These are phyloP conservation scores for Trypethelium eluteriae DNA, from an alignment of 495 filamentous ascomycete genomes.

Conservation along the genomic window DNA sequence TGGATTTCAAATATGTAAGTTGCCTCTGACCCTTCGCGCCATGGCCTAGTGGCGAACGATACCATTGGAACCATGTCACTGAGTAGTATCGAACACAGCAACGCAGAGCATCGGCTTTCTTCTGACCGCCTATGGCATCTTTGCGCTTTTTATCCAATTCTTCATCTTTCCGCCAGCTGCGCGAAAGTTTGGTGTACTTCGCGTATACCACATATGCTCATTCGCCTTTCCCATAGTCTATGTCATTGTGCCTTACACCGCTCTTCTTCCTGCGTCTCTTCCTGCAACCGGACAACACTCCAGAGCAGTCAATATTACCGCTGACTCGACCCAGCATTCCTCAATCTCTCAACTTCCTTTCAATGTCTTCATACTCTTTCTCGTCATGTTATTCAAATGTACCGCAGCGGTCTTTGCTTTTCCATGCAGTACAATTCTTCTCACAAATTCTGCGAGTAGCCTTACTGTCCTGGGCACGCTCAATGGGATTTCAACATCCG, in stretches of 20 bases:
- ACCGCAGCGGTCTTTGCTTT: constrained; percentile 71
- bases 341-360: background rate
- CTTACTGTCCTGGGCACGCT: constrained; percentile 74
- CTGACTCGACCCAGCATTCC: background rate
- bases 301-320: background rate
- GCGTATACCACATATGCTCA: constrained; percentile 54
- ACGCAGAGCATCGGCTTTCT: constrained; percentile 66
- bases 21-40: constrained; percentile 42
- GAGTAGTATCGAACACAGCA: constrained; percentile 25
- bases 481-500: constrained; percentile 77
- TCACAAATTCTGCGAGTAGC: constrained; percentile 76
- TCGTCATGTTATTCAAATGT: constrained; percentile 60
- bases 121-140: constrained; percentile 65
- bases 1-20: constrained; percentile 45
- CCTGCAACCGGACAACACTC: constrained; percentile 33
- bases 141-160: constrained; percentile 70
- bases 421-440: constrained; percentile 77
- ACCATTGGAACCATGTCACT: background rate
- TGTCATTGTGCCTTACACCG: constrained; percentile 64
- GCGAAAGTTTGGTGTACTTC: constrained; percentile 59
- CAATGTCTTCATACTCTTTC: constrained; percentile 34
- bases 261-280: constrained; percentile 43
- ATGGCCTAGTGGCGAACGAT: background rate
- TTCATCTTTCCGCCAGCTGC: constrained; percentile 66
- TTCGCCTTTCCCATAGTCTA: constrained; percentile 64